These are phyloP conservation scores for Mycena citricolor DNA, from an alignment of 1,284 basidiomycete species.

Conservation along the genomic window DNA sequence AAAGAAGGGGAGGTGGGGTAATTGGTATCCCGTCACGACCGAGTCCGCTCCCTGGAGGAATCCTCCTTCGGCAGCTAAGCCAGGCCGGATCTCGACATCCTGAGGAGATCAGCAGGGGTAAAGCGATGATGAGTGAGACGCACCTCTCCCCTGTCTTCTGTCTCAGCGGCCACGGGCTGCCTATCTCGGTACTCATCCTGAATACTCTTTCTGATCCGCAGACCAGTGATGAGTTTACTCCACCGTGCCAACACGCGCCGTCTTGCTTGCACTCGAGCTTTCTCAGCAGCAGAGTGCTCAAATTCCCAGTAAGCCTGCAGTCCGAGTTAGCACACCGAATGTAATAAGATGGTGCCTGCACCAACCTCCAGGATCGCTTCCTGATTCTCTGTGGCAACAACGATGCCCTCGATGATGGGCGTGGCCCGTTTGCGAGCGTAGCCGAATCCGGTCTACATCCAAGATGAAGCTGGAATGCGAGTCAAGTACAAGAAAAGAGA, in stretches of 20 bases:
- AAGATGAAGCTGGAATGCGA: slow-evolving; percentile 6
- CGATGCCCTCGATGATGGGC: slow-evolving; percentile 85
- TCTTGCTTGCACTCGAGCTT: slow-evolving; percentile 72
- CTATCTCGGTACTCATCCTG: slow-evolving; percentile 70
- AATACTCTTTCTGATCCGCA: slow-evolving; percentile 82
- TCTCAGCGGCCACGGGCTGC: slow-evolving; percentile 12
- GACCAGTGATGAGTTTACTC: slow-evolving; percentile 84
- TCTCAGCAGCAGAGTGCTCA: slow-evolving; percentile 76
- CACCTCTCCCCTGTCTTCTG: slow-evolving; percentile 15
- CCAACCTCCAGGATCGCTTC: slow-evolving; percentile 74
- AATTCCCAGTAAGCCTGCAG: slow-evolving; percentile 81
- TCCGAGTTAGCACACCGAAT: slow-evolving; percentile 11
- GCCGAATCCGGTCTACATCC: slow-evolving; percentile 84
- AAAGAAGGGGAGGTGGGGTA: slow-evolving; percentile 45
- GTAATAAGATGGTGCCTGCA: slow-evolving; percentile 19
- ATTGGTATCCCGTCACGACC: slow-evolving; percentile 66
- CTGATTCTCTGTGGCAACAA: slow-evolving; percentile 84
- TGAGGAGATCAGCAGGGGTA: slow-evolving; percentile 4
- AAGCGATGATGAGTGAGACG: neutral
- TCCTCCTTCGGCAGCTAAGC: slow-evolving; percentile 50
- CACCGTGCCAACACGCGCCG: slow-evolving; percentile 88
- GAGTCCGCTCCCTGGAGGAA: slow-evolving; percentile 71
- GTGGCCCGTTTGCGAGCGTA: slow-evolving; percentile 89
- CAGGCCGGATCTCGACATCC: slow-evolving; percentile 22
- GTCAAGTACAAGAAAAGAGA: slow-evolving; percentile 30